Evolutionary conservation across 768 basidiomycete species (phyloP), one percentile per base, ranked within the genome.

Genomic region (Macrolepiota fuliginosa): DNA sequence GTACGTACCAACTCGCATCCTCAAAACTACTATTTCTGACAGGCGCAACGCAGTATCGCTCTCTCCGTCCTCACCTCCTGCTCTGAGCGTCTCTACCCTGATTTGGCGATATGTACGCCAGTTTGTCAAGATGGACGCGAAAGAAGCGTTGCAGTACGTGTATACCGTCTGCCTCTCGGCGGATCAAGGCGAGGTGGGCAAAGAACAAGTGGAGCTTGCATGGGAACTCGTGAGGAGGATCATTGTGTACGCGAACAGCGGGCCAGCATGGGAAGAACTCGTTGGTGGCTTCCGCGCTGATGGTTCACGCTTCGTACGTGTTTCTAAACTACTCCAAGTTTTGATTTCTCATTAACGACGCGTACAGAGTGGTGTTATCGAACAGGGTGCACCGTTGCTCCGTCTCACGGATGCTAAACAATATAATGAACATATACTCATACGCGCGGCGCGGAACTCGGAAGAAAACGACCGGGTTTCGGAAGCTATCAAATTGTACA

Each of bases 401-500:
- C 87, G 87, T 27, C 81, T 98, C 9, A 73, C 81, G 55, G 84
- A 87, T 65, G 76, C 76, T 54, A 77, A 82, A 27, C 83, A 89
- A 53, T 95, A 90, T 77, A 88, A 94, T 62, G 86, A 87, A 25
- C 81, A 90, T 24, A 92, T 99, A 59, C 89, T 98, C 54, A 77
- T 89, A 62, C 85, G 85, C 5, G 93, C 96, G 0, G 96, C 96
- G 0, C 82, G 82, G 32, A 82, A 92, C 64, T 90, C 91, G 1
- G 87, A 93, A 69, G 83, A 90, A 57, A 94, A 94, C 68, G 88
- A 93, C 68, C 89, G 91, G 35, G 81, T 92, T 40, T 82, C 89
- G 1, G 94, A 98, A 71, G 94, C 95, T 2, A 94, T 98, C 77
- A 94, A 95, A 71, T 78, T 99, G 47, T 98, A 94, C 77, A 96